Conservation (phyloP, 2,329 filamentous ascomycete genomes). For the Emergomyces pasteurianus region DNA sequence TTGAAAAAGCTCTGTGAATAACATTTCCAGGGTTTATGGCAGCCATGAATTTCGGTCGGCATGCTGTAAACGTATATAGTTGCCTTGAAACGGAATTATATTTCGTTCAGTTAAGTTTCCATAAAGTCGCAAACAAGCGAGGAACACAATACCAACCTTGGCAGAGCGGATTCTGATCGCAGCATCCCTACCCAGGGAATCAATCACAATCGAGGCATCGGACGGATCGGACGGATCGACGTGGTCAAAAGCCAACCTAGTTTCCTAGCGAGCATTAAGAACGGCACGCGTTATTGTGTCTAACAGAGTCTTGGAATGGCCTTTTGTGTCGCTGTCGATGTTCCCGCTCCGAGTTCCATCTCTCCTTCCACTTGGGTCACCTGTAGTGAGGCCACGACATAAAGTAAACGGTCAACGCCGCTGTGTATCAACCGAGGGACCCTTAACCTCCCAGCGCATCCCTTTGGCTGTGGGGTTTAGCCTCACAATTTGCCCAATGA, state of each 20-base stretch:
- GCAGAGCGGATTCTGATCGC: neutral
- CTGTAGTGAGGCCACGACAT: neutral
- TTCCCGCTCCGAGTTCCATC: slow-evolving; percentile 1
- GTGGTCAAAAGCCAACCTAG: slow-evolving; percentile 2
- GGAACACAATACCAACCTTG: neutral
- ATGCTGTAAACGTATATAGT: slow-evolving; percentile 2
- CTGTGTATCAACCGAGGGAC: no score
- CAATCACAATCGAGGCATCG: neutral
- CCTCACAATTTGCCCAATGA: no score
- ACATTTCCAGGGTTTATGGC: slow-evolving; percentile 2
- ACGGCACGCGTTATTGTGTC: neutral
- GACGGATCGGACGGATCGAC: neutral
- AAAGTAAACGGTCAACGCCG: no score
- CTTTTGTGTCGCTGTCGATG: neutral
- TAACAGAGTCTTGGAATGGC: slow-evolving; percentile 4
- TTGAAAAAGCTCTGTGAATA: neutral
- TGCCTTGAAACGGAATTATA: slow-evolving; percentile 3
- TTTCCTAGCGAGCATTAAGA: neutral
- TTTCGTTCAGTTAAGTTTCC: no score
- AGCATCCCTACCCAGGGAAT: slow-evolving; percentile 1
- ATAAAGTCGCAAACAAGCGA: no score
- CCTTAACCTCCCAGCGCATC: no score
- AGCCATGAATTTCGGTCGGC: slow-evolving; percentile 2
- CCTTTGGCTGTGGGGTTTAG: no score
- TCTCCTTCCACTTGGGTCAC: neutral